These are phyloP conservation scores for Cyberlindnera xylosilytica DNA, from an alignment of 805 yeast species.

Conservation along the genomic window DNA sequence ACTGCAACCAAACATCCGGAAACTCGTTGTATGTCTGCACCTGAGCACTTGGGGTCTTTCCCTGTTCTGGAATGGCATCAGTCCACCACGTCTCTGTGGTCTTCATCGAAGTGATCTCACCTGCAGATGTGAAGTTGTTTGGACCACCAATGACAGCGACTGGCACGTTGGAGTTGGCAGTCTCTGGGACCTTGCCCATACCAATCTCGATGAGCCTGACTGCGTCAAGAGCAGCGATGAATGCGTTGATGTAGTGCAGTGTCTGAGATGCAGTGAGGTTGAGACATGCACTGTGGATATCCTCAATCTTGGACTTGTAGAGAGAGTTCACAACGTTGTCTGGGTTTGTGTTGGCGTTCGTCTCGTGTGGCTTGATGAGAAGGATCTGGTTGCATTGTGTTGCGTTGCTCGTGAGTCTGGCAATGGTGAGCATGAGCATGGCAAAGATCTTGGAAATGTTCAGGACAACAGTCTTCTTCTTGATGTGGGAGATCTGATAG, in stretches of 20 bases:
- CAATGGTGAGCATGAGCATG: constrained; percentile 29
- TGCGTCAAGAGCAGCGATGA: constrained; percentile 31
- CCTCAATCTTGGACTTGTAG: constrained; percentile 24
- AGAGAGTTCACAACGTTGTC: constrained; percentile 28
- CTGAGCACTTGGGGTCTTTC: constrained; percentile 21
- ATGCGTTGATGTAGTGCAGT: constrained; percentile 30
- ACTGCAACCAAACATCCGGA: constrained; percentile 42
- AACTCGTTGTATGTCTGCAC: constrained; percentile 19
- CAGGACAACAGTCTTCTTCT: constrained; percentile 31
- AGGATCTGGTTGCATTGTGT: constrained; percentile 33
- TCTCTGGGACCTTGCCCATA: constrained; percentile 34
- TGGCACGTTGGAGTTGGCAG: constrained; percentile 16
- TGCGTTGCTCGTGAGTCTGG: constrained; percentile 29
- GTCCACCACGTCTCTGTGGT: constrained; percentile 27
- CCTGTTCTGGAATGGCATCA: constrained; percentile 23
- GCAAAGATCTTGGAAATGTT: constrained; percentile 35
- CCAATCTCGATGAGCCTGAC: constrained; percentile 38
- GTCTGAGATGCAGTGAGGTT: constrained; percentile 25
- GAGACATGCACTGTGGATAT: constrained; percentile 15
- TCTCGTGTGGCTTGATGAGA: constrained; percentile 34
- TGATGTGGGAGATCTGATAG: constrained; percentile 26
- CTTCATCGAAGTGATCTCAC: constrained; percentile 22
- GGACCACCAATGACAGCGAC: constrained; percentile 31
- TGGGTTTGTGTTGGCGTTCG: constrained; percentile 25
- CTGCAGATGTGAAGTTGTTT: constrained; percentile 24